These are phyloP conservation scores for Leccinum huronense DNA, from an alignment of 1,284 basidiomycete genomes.

Conservation along the genomic window DNA sequence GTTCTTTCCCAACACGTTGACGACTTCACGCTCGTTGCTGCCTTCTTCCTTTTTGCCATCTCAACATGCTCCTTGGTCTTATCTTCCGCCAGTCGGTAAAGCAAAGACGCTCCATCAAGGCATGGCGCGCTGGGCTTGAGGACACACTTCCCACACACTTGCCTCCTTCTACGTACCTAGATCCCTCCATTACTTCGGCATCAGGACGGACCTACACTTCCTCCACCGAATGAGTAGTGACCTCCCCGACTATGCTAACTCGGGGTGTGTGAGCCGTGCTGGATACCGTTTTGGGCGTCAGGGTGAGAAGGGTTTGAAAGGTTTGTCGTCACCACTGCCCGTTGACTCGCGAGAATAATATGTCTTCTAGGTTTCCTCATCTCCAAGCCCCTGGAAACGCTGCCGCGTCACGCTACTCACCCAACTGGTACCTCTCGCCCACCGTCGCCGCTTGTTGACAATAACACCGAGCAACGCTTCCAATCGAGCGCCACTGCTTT, in stretches of 20 bases:
- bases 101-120: slow-evolving; percentile 56
- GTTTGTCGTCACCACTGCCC: slow-evolving; percentile 34
- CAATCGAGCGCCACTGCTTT: slow-evolving; percentile 32
- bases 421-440: slow-evolving; percentile 33
- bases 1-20: slow-evolving; percentile 84
- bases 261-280: slow-evolving; percentile 36
- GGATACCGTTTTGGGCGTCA: slow-evolving; percentile 66
- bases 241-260: slow-evolving; percentile 31
- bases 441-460: slow-evolving; percentile 20
- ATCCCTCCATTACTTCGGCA: slow-evolving; percentile 29
- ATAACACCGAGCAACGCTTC: slow-evolving; percentile 25
- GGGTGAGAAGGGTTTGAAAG: slow-evolving; percentile 70
- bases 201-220: slow-evolving; percentile 40
- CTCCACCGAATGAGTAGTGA: slow-evolving; percentile 34
- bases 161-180: slow-evolving; percentile 32
- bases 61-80: slow-evolving; percentile 78
- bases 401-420: slow-evolving; percentile 51
- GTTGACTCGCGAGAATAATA: slow-evolving; percentile 9
- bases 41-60: slow-evolving; percentile 84
- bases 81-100: slow-evolving; percentile 68
- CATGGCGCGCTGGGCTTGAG: slow-evolving; percentile 58
- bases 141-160: slow-evolving; percentile 52
- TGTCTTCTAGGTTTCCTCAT: slow-evolving; percentile 45
- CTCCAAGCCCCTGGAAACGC: slow-evolving; percentile 52
- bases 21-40: slow-evolving; percentile 82